Conservation (phyloP, 2,329 filamentous ascomycete species). For the Lachnellula subtilissima region DNA sequence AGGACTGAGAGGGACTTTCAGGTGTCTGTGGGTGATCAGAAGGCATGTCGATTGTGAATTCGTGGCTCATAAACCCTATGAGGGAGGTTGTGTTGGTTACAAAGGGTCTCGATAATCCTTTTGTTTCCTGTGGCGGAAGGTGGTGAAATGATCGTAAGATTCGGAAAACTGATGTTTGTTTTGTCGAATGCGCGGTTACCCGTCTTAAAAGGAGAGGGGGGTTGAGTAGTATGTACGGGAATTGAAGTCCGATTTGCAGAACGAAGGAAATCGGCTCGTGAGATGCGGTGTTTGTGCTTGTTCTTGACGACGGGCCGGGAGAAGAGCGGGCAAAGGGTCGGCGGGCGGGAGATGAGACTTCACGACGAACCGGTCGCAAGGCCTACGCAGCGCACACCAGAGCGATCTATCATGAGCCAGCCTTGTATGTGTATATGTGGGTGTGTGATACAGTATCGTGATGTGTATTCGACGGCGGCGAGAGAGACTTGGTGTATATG, state of each 20-base stretch:
- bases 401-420: slow-evolving; percentile 10
- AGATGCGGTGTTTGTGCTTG: slow-evolving; percentile 3
- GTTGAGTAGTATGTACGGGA: background rate
- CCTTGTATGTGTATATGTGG: slow-evolving; percentile 24
- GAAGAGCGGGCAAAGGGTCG: slow-evolving; percentile 7
- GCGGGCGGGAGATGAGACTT: background rate
- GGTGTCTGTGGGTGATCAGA: slow-evolving; percentile 61
- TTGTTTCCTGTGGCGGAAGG: slow-evolving; percentile 7
- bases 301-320: slow-evolving; percentile 2
- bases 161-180: slow-evolving; percentile 9
- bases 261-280: slow-evolving; percentile 6
- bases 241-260: slow-evolving; percentile 4
- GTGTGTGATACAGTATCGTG: slow-evolving; percentile 3
- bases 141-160: slow-evolving; percentile 4
- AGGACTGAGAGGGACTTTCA: slow-evolving; percentile 60
- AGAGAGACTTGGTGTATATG: background rate
- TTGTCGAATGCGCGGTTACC: slow-evolving; percentile 15
- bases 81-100: background rate
- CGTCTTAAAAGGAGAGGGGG: slow-evolving; percentile 1
- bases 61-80: background rate
- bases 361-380: slow-evolving; percentile 12
- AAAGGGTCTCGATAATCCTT: slow-evolving; percentile 4
- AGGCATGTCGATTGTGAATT: slow-evolving; percentile 44
- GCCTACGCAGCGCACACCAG: slow-evolving; percentile 17
- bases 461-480: slow-evolving; percentile 1